These are phyloP conservation scores for Phytopythium sindhum DNA, from an alignment of 352 stramenopile species.

Conservation along the genomic window DNA sequence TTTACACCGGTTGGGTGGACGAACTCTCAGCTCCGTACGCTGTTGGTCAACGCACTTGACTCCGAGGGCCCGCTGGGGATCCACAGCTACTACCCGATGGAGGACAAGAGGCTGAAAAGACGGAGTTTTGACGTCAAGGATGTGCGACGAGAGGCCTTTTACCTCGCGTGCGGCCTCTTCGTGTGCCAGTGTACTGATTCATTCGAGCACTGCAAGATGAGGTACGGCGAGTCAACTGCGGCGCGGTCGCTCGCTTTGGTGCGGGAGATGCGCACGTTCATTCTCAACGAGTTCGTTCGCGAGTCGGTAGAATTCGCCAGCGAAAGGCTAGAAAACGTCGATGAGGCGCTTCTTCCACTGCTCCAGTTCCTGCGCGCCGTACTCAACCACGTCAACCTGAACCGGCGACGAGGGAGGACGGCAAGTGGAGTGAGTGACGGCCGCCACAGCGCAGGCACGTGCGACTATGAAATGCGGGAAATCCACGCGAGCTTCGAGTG, in stretches of 20 bases:
- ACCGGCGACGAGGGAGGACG: slow-evolving; percentile 6
- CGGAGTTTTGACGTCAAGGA: slow-evolving; percentile 30
- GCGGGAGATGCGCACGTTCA: slow-evolving; percentile 48
- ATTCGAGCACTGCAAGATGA: slow-evolving; percentile 49
- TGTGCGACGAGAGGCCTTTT: slow-evolving; percentile 75
- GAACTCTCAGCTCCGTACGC: slow-evolving; percentile 54
- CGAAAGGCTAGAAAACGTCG: slow-evolving; percentile 18
- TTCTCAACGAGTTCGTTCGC: slow-evolving; percentile 50
- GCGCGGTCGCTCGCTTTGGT: slow-evolving; percentile 11
- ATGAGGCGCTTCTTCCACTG: slow-evolving; percentile 63
- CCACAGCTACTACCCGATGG: slow-evolving; percentile 76
- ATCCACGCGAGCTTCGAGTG: slow-evolving; percentile 28
- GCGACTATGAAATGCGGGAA: slow-evolving; percentile 31
- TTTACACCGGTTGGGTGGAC: slow-evolving; percentile 51
- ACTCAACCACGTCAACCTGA: slow-evolving; percentile 64
- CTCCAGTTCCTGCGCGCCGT: slow-evolving; percentile 66
- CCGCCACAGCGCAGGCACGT: background rate
- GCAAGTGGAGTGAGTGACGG: background rate
- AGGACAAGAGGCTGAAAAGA: slow-evolving; percentile 12
- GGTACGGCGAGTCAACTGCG: slow-evolving; percentile 1
- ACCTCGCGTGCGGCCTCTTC: slow-evolving; percentile 71
- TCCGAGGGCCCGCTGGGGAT: slow-evolving; percentile 75
- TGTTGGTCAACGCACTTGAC: slow-evolving; percentile 78
- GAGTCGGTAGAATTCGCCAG: slow-evolving; percentile 40
- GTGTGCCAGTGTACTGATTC: slow-evolving; percentile 55